Percentiles rank a stretch among this genome's conserved stretches.
Conservation (phyloP, 1,284 basidiomycete species). For the Apiotrichum sp. region DNA sequence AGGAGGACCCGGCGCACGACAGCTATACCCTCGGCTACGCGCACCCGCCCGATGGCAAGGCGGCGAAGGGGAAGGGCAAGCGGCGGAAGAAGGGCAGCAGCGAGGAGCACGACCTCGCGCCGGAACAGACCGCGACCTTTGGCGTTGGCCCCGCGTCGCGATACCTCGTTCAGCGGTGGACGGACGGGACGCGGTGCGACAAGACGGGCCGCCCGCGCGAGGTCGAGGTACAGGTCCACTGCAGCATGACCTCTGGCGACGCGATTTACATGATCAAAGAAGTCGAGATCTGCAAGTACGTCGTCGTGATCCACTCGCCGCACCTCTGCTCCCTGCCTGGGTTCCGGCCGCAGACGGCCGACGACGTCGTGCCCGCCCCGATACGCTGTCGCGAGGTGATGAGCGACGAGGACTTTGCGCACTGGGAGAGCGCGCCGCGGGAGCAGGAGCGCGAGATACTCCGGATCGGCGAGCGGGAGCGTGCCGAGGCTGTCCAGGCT, state of each 20-base stretch:
- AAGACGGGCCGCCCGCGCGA: constrained; percentile 76
- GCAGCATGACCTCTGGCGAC: constrained; percentile 77
- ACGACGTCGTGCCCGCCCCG: constrained; percentile 29
- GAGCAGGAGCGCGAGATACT: neutral
- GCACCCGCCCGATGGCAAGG: constrained; percentile 1
- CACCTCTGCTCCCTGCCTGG: constrained; percentile 84
- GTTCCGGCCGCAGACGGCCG: constrained; percentile 61
- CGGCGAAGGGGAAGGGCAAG: neutral
- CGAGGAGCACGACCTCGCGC: constrained; percentile 3
- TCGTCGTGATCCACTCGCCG: constrained; percentile 85
- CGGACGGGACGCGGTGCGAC: constrained; percentile 83
- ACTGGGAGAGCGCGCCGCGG: constrained; percentile 12
- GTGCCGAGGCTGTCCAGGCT: neutral
- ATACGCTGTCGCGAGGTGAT: constrained; percentile 43
- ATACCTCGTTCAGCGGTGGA: constrained; percentile 83
- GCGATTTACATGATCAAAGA: constrained; percentile 82
- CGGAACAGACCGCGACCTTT: constrained; percentile 26
- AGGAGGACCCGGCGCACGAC: constrained; percentile 62
- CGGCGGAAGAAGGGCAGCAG: constrained; percentile 1
- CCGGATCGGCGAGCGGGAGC: constrained; percentile 1
- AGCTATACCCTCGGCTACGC: constrained; percentile 44
- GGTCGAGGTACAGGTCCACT: constrained; percentile 95
- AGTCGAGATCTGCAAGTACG: constrained; percentile 78
- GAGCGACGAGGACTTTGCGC: constrained; percentile 32
- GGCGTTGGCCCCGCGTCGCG: constrained; percentile 49